Conservation (phyloP, 2,329 filamentous ascomycete genomes). For the Clarireedia paspali region DNA sequence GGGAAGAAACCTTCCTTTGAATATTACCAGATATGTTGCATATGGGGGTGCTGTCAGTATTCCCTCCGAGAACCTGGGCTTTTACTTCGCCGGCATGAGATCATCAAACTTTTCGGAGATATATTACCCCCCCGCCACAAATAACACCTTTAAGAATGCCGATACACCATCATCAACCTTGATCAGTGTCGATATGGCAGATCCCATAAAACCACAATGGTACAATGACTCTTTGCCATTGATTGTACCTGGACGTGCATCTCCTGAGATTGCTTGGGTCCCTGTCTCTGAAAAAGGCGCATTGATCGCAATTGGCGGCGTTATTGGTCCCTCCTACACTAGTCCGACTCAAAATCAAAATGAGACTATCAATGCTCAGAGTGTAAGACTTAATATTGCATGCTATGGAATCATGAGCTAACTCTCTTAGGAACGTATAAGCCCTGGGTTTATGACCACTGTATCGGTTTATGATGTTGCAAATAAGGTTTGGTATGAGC, state of each 20-base stretch:
- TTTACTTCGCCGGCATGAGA: slow-evolving; percentile 61
- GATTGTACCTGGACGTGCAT: slow-evolving; percentile 47
- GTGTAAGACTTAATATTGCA: slow-evolving; percentile 28
- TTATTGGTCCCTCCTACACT: slow-evolving; percentile 49
- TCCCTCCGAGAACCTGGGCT: slow-evolving; percentile 63
- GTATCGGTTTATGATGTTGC: slow-evolving; percentile 72
- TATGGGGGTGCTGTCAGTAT: slow-evolving; percentile 56
- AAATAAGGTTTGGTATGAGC: slow-evolving; percentile 63
- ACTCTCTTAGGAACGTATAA: slow-evolving; percentile 46
- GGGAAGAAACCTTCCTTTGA: slow-evolving; percentile 33
- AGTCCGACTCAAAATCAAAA: slow-evolving; percentile 10
- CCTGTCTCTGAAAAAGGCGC: slow-evolving; percentile 72
- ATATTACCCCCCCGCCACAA: slow-evolving; percentile 23
- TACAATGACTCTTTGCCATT: slow-evolving; percentile 45
- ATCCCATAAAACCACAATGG: slow-evolving; percentile 45
- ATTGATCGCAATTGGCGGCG: slow-evolving; percentile 70
- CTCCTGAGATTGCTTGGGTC: slow-evolving; percentile 63
- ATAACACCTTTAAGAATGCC: slow-evolving; percentile 19
- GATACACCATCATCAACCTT: slow-evolving; percentile 44
- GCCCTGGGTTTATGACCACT: slow-evolving; percentile 61
- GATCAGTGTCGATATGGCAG: slow-evolving; percentile 52
- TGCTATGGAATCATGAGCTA: slow-evolving; percentile 18
- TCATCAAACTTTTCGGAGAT: slow-evolving; percentile 44
- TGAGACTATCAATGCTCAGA: slow-evolving; percentile 32
- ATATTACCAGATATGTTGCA: slow-evolving; percentile 53